phyloP scores from a whole-genome alignment of 768 basidiomycete genomes.

The Mrakia gelida region DNA sequence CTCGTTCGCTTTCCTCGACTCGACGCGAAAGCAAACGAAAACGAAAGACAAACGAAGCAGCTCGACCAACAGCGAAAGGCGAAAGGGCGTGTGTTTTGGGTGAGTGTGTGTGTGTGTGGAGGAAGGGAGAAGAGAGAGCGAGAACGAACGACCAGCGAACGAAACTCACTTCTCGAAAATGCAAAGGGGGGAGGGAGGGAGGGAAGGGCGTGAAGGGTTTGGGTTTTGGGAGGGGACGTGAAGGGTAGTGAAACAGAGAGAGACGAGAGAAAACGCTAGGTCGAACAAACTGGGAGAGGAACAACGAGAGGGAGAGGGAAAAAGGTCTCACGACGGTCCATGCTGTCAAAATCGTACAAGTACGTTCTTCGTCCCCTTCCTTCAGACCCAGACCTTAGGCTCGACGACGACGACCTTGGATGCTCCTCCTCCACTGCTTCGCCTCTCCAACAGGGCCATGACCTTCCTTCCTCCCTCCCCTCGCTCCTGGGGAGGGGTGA shows the following conservation, averaged over 20 bases:
- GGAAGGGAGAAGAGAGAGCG: not conserved
- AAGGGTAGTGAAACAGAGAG: not conserved
- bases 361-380: not conserved
- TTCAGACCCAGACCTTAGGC: not conserved
- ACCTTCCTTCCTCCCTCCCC: conserved; percentile 4
- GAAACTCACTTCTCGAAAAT: not conserved
- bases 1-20: no score
- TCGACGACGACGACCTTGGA: not conserved
- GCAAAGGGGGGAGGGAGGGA: not conserved
- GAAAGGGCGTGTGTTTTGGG: not conserved
- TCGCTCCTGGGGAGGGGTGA: conserved; percentile 11
- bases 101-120: not conserved
- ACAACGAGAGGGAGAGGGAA: not conserved
- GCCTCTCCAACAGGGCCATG: not conserved
- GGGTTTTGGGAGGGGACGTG: not conserved
- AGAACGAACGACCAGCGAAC: conserved; percentile 1
- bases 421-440: not conserved
- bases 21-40: no score
- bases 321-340: not conserved
- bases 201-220: not conserved
- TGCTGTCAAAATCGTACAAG: not conserved
- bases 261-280: not conserved
- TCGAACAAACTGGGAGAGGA: not conserved
- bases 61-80: not conserved
- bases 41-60: not conserved